phyloP scores from a whole-genome alignment of 805 yeast species.

The Lipomyces yamadae region DNA sequence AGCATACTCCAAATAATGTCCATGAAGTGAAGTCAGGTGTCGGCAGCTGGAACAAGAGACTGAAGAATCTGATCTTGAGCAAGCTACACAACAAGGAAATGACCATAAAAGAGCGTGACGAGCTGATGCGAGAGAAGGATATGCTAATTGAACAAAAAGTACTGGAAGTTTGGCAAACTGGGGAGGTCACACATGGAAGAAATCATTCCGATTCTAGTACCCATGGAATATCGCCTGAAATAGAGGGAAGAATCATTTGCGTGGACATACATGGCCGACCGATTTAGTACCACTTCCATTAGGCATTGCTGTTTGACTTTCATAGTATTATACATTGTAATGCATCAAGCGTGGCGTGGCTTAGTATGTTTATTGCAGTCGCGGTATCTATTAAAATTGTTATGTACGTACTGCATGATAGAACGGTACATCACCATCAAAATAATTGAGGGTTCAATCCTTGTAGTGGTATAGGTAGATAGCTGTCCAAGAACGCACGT shows the following conservation, averaged over 20 bases:
- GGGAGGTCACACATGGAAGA: not conserved
- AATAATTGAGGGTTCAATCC: not conserved
- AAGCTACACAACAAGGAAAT: constrained; percentile 2
- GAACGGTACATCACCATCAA: not conserved
- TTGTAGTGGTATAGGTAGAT: too few species aligned
- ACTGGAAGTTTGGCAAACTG: constrained; percentile 24
- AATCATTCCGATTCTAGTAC: not conserved
- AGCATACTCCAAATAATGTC: not conserved
- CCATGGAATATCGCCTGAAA: constrained; percentile 23
- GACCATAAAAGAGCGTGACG: constrained; percentile 1
- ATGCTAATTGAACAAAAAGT: constrained; percentile 20
- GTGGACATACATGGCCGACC: constrained; percentile 17
- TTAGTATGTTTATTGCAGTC: not conserved
- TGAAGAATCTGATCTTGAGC: not conserved
- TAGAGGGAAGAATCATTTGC: constrained; percentile 26
- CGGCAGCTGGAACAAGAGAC: not conserved
- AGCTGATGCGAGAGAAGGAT: constrained; percentile 19
- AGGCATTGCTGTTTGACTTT: not conserved
- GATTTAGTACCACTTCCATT: not conserved
- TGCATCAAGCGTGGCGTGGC: not conserved
- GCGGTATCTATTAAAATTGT: not conserved
- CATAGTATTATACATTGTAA: not conserved
- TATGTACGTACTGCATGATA: not conserved
- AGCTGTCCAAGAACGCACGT: too few species aligned
- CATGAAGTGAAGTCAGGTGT: not conserved